Evolutionary conservation across 1,284 basidiomycete species (phyloP), one percentile per base, ranked within the genome.

Genomic region (Microbotryum saponariae): DNA sequence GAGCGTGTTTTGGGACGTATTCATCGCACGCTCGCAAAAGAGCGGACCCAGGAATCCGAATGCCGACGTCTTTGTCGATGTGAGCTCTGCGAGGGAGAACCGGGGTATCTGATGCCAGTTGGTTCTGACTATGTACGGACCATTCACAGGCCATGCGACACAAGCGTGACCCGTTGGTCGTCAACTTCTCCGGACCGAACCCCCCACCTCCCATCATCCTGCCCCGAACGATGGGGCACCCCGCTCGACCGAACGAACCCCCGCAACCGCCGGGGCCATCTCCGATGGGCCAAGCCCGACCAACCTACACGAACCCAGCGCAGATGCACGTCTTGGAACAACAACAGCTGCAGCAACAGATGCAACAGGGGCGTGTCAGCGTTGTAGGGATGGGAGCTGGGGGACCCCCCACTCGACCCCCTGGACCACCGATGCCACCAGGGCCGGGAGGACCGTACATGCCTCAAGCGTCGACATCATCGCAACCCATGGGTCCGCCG

Each of bases 1-100:
- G 77, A 66, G 71, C 21, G 72, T 75, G 9, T 78, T 78, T 55
- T 77, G 76, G 75, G 77, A 78, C 45, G 70, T 76, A 2, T 76
- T 77, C 51, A 75, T 72, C 21, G 74, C 73, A 9, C 73, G 75
- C 0, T 67, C 65, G 3, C 68, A 69, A 18, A 77, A 76, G 56
- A 73, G 73, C 2, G 72, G 69, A 3, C 71, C 73, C 51, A 75
- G 73, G 1, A 72, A 74, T 16, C 71, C 72, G 12, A 74, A 73
- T 52, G 73, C 75, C 1, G 70, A 68, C 21, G 69, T 67, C 5
- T 78, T 75, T 63, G 71, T 71, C 54, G 76, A 77, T 56, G 76
- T 75, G 45, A 64, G 73, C 69, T 31, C 16, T 12, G 37, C 37
- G 14, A 42, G 14, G 37, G 37, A 16, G 12, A 42, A 42, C 5